Evolutionary conservation across 148 eudicot genomes (phyloP).

Genomic region (Heliamphora exappendiculata): DNA sequence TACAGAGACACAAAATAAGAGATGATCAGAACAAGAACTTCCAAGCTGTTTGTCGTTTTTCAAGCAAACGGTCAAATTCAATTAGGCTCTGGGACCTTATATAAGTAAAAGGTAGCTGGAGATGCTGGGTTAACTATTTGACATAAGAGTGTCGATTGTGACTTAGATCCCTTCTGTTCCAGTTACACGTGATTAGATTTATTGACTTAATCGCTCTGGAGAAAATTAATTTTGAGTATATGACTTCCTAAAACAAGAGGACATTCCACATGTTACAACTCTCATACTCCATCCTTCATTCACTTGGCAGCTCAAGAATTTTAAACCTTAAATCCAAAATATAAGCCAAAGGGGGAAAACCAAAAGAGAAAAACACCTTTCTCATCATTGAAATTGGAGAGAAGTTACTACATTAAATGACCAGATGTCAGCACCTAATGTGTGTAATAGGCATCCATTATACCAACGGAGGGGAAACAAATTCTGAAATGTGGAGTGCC

Average conservation of each 20-base stretch:
- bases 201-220: too few species aligned
- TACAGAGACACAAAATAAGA: background rate
- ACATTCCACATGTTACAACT: too few species aligned
- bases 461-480: background rate
- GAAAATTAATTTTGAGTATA: too few species aligned
- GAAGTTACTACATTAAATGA: background rate
- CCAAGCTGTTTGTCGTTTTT: background rate
- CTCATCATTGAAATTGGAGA: background rate
- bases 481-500: background rate
- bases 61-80: conserved; percentile 1
- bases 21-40: conserved; percentile 3
- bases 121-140: background rate
- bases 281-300: too few species aligned
- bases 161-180: too few species aligned
- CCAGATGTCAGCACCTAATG: background rate
- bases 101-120: background rate
- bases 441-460: background rate
- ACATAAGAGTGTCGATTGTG: too few species aligned
- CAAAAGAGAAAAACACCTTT: background rate
- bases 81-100: background rate
- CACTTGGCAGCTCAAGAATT: too few species aligned
- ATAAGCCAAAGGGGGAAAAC: too few species aligned
- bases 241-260: too few species aligned
- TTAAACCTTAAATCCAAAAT: too few species aligned
- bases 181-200: too few species aligned